Conservation (phyloP, 768 basidiomycete genomes). For the Coprinopsis marcescibilis region DNA sequence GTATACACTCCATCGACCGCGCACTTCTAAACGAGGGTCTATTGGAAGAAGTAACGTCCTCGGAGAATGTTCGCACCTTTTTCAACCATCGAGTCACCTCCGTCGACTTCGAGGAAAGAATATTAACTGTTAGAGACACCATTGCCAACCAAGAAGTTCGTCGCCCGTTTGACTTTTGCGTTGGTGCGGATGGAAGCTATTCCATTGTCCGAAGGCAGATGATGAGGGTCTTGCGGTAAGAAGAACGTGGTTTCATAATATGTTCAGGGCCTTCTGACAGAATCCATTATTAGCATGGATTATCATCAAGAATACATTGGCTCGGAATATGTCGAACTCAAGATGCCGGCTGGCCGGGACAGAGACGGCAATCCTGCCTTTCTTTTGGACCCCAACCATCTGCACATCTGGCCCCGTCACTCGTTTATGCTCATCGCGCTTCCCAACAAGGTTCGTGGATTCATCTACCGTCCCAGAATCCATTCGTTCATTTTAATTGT, state of each 20-base stretch:
- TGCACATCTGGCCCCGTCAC: constrained; percentile 99
- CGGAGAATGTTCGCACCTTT: constrained; percentile 57
- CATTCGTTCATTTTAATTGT: constrained; percentile 22
- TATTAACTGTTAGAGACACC: constrained; percentile 46
- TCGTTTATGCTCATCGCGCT: constrained; percentile 99
- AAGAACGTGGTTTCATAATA: constrained; percentile 22
- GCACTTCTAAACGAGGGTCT: constrained; percentile 81
- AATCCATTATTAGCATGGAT: constrained; percentile 66
- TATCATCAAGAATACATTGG: constrained; percentile 93
- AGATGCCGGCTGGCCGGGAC: constrained; percentile 79
- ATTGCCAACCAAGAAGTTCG: constrained; percentile 35
- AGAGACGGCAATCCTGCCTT: constrained; percentile 59
- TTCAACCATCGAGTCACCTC: constrained; percentile 79
- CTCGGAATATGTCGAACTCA: constrained; percentile 94
- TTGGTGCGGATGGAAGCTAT: constrained; percentile 94
- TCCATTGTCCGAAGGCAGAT: constrained; percentile 87
- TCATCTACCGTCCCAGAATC: constrained; percentile 12
- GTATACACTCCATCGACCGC: constrained; percentile 91
- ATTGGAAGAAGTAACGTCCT: constrained; percentile 65
- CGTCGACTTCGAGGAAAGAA: constrained; percentile 67
- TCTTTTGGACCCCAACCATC: constrained; percentile 88
- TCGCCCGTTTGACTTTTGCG: constrained; percentile 67
- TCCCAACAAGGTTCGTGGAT: constrained; percentile 78
- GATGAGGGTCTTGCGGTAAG: constrained; percentile 90
- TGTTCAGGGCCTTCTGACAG: constrained; percentile 16